Evolutionary conservation across 78 protist species (phyloP).

Genomic region (Diacronema lutheri): DNA sequence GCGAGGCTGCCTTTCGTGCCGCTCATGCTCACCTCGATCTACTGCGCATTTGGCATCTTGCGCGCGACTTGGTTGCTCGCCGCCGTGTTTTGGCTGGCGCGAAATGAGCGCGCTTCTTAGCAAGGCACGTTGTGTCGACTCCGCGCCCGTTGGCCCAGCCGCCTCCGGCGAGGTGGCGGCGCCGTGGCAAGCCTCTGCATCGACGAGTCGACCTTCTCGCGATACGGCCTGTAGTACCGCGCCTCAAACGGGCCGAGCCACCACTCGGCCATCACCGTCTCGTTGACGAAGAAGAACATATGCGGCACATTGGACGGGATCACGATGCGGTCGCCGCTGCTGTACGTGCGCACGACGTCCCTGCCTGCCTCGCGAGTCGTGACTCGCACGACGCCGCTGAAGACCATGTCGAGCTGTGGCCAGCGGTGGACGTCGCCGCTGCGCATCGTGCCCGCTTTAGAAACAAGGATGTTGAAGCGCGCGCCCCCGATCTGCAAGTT

Average conservation of each 20-base stretch:
- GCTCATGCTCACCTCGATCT: constrained; percentile 24
- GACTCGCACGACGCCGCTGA: neutral
- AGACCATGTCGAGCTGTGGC: neutral
- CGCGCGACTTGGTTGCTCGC: too few species aligned
- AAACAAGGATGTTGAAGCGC: neutral
- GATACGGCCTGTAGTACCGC: constrained; percentile 6
- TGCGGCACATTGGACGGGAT: neutral
- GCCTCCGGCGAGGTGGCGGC: too few species aligned
- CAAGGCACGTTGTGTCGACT: too few species aligned
- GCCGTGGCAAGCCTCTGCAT: too few species aligned
- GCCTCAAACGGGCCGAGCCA: neutral
- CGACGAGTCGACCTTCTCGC: neutral
- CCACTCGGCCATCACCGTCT: neutral
- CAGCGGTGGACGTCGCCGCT: constrained; percentile 7
- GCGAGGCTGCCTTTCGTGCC: constrained; percentile 45
- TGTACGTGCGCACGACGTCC: neutral
- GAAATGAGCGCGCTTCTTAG: too few species aligned
- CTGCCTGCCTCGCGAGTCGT: neutral
- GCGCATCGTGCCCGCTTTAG: neutral
- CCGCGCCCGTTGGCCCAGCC: too few species aligned
- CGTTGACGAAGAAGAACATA: neutral
- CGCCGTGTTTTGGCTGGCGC: too few species aligned
- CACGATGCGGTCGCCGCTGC: neutral
- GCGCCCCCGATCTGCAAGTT: neutral
- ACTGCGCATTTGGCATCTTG: constrained; percentile 32